Evolutionary conservation across 1,284 basidiomycete species (phyloP), one percentile per base, ranked within the genome.

Genomic region (Schizophyllum amplum): DNA sequence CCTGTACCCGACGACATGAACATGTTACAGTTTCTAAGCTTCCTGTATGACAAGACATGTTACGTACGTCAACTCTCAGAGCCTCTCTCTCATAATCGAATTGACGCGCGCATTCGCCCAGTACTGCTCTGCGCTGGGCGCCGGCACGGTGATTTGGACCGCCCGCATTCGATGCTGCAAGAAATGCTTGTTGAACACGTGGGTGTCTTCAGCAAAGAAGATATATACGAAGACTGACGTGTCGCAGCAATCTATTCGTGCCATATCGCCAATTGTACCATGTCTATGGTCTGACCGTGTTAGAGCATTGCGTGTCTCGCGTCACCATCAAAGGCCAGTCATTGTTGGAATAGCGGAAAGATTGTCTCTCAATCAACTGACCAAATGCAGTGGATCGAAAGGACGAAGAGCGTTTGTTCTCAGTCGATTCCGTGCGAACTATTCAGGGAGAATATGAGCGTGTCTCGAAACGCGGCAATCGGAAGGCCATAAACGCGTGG

Each of bases 21-120:
- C 49, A 62, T 61, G 53, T 62, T 63, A 7, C 60, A 59, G 22
- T 65, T 61, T 24, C 60, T 61, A 11, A 63, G 62, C 53, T 57
- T 65, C 20, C 57, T 60, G 5, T 65, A 63, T 53, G 60, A 59
- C 26, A 52, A 53, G 1, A 54, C 59, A 54, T 65, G 64, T 25
- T 58, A 64, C 54, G 64, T 62, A 51, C 49, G 64, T 54, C 33
- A n/a, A n/a, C 3, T 9, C 2, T 3, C 4, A 9, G 33, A 4
- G 7, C 33, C 7, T 9, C 33, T 3, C 17, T 2, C 17, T 17
- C 33, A 13, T 9, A 9, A 9, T 13, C 13, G 13, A 13, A 9
- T 13, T 9, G 7, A 42, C 17, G 7, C 17, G 33, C 3, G 7
- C 2, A 9, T 4, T 9, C 11, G 33, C 17, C 17, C 33, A 13